Base-by-base conservation (phyloP, 352 stramenopile species). In the Pseudoperonospora humuli region DNA sequence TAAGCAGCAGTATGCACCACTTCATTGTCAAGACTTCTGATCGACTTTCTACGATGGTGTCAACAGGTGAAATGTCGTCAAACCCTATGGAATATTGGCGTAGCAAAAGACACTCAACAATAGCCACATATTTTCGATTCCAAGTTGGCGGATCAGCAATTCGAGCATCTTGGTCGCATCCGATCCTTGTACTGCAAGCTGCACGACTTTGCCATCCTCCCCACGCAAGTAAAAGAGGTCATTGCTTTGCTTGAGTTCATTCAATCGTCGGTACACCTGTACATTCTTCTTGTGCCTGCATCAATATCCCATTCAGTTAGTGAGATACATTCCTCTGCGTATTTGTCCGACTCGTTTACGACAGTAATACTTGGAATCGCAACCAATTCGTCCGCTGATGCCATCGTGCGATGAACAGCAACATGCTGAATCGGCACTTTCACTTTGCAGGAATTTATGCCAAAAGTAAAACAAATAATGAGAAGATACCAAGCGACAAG, bases 211-310 rank as follows among this genome's bases (percentile, higher is more conserved):
- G 23, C 11, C 50, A 25, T 29, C 28, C 25, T 54, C 31, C 25
- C 49, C 48, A 4, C 35, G 28, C 14, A 58, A 18, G 17, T 50
- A 50, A 5, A 58, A 4, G 0, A 54, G 38, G 7, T 32, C 47
- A 15, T 42, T 26, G 5, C 32, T 8, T 11, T 61, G n/a, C 6
- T 54, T 17, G 7, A 19, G 2, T 35, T 39, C 40, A 2, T 8
- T 38, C 42, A 65, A 48, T 50, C 29, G 31, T 44, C 58, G 40
- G 32, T 64, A 68, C 10, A 64, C 35, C 28, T 64, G 19, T 19
- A 64, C 43, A 45, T 58, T 64, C n/a, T 64, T 68, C 27, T 64
- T 64, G 50, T 48, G 39, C 35, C 52, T 51, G 13, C 15, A 13
- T n/a, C 23, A 26, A 38, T 23, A 11, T 5, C 7, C 46, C 46